Base-by-base conservation (phyloP, 2,329 filamentous ascomycete species). In the Trichothecium roseum region DNA sequence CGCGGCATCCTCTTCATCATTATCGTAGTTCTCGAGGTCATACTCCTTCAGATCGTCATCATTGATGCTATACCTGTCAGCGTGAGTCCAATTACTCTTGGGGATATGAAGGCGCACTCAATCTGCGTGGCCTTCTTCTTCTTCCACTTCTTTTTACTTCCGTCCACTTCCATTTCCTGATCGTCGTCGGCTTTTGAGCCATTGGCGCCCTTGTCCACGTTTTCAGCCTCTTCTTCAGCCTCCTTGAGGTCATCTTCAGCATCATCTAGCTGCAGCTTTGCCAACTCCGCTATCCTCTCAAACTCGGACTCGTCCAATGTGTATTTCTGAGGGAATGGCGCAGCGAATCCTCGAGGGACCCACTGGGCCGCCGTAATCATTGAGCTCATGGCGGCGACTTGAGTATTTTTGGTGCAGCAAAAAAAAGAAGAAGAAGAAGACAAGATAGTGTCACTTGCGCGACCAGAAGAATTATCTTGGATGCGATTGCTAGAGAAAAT, bases 31-130 rank as follows among this genome's bases (percentile, higher is more conserved):
- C 44, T 96, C 89, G 37, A 98, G 72, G 54, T 98, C 81, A 61
- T 95, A 98, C 60, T 98, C 87, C 60, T 89, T 91, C 34, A 98
- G 70, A 55, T 94, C 88, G 46, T 93, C 85, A 52, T 94, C 86
- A 44, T 81, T 66, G 27, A 75, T 64, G 37, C 69, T 73, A 40
- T 27, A 34, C 32, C 22, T 37, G 13, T 6, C 13, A 6, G 16
- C 4, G 12, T n/a, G 9, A 15, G 20, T 13, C 24, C 26, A 26
- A 22, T 18, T 8, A 34, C 15, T n/a, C 24, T 15, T 18, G 8
- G 32, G 8, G 18, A 5, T 13, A 18, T 28, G 15, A 8, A 18
- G 28, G 40, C 52, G n/a, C 37, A 61, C 66, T 46, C 58, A 66
- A 49, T 56, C 52, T 46, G 62, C 59, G 40, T 58, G 52, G 41